Evolutionary conservation across 2,329 filamentous ascomycete genomes (phyloP), one percentile per base, ranked within the genome.

Genomic region (Ramularia endophylla): DNA sequence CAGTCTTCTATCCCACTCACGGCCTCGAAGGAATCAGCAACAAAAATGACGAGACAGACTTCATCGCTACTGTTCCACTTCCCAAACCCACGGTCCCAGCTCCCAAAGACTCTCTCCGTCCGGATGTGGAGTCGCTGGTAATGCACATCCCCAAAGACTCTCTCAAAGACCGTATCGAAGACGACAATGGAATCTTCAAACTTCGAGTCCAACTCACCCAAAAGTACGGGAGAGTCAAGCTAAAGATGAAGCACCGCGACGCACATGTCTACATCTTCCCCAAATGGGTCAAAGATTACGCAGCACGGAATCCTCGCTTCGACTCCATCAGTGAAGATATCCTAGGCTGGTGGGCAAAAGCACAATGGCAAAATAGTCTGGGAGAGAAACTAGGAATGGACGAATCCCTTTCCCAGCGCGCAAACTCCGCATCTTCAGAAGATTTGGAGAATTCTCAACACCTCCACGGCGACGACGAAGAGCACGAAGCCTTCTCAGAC

Each of bases 261-360:
- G 86, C 90, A 0, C 90, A 97, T 60, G 83, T 97, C 43, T 98
- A 98, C 65, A 80, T 98, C 48, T 86, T 98, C 52, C 92, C 92
- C 0, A 80, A 80, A 52, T 97, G 92, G 90, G 77, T 94, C 7
- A 77, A 95, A 56, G 83, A 94, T 40, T 85, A 95, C 62, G 78
- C 94, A 30, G 77, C 78, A 43, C 72, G 75, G 47, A 94, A 95
- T 56, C 83, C 89, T 20, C 80, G 77, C 8, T 78, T 98, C 48
- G 86, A 95, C 55, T 94, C 83, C 41, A 81, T 98, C 35, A 85
- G 85, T 22, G 90, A 97, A 62, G 90, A 97, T 57, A 80, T 95
- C 5, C 72, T 97, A 12, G 88, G 89, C 5, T 95, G 87, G 85
- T 95, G 89, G 88, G 87, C 89, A 25, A 97, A 97, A 63, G 81